Base-by-base conservation (phyloP, 805 yeast genomes). In the Saccharomycopsis vini region DNA sequence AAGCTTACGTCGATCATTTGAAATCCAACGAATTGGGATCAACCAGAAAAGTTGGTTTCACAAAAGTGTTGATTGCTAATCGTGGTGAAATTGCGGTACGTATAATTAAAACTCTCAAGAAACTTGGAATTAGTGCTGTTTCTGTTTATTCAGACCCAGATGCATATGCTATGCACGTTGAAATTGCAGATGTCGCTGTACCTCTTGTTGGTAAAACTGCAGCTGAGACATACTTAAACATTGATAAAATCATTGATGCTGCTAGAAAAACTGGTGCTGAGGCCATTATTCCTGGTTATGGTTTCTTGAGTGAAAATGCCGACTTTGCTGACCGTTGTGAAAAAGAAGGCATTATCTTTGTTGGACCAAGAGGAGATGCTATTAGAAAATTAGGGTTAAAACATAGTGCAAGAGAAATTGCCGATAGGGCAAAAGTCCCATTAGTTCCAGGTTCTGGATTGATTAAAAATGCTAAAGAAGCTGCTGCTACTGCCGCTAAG, bases 221-320 rank as follows among this genome's bases (percentile, higher is more conserved):
- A 16, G 88, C 95, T 19, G 94, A 90, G 60, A 88, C 97, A 1
- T 90, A 90, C 61, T 72, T 90, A 54, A 74, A 81, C 53, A 75
- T 82, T 50, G 95, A 89, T 33, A 88, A 90, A 66, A 83, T 90
- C 49, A 71, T 90, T 36, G 69, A 71, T 30, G 96, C 95, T 6
- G 95, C 96, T 40, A 85, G 84, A 59, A 70, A 72, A 42, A 72
- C 94, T 0, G 79, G 80, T 4, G 85, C 97, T 28, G 85, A 92
- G 60, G 97, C 97, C n/a, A 88, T 90, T 51, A 83, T 92, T 51
- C 98, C 98, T 4, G 98, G 98, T 47, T 90, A 92, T 59, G 98
- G 98, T 3, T 90, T 90, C 71, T 67, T 90, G 33, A 86, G 96
- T 15, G 98, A 90, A 64, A 90, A 90, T 61, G 97, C 97, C 19